Evolutionary conservation across 768 basidiomycete genomes (phyloP).

Genomic region (Podaxis sp.): DNA sequence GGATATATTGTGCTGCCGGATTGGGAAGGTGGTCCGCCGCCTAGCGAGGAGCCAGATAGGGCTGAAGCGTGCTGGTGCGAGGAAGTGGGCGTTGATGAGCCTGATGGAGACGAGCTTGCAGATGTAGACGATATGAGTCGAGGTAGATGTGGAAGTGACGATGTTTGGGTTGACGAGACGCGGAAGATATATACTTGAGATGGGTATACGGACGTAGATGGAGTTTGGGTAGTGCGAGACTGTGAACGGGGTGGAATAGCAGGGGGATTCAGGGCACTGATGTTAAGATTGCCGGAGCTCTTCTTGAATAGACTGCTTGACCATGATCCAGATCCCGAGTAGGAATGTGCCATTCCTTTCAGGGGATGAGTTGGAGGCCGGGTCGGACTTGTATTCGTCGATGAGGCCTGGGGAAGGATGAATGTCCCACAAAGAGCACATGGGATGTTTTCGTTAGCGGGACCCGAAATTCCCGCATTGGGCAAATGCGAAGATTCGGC

Average conservation of each 20-base stretch:
- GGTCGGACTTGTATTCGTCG: conserved; percentile 23
- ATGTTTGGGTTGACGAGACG: conserved; percentile 36
- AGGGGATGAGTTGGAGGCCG: conserved; percentile 34
- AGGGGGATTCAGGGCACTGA: conserved; percentile 14
- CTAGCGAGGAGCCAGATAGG: neutral
- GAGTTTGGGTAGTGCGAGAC: conserved; percentile 23
- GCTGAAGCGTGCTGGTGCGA: conserved; percentile 18
- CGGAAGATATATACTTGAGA: conserved; percentile 70
- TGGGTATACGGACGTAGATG: conserved; percentile 28
- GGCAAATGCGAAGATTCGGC: conserved; percentile 45
- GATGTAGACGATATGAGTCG: conserved; percentile 30
- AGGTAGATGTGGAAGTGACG: conserved; percentile 32
- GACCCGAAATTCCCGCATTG: conserved; percentile 42
- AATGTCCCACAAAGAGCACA: conserved; percentile 80
- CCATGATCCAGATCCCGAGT: conserved; percentile 36
- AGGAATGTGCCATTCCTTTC: conserved; percentile 26
- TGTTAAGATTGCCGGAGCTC: conserved; percentile 16
- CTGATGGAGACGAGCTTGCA: conserved; percentile 16
- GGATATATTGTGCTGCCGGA: conserved; percentile 62
- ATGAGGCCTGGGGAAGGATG: conserved; percentile 38
- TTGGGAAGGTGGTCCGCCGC: conserved; percentile 1
- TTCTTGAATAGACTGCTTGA: conserved; percentile 62
- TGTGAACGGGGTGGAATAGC: conserved; percentile 33
- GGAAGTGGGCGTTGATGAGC: conserved; percentile 16
- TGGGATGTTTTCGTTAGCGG: conserved; percentile 49